Base-by-base conservation (phyloP, 2,329 filamentous ascomycete species). In the Diaporthe sp. region DNA sequence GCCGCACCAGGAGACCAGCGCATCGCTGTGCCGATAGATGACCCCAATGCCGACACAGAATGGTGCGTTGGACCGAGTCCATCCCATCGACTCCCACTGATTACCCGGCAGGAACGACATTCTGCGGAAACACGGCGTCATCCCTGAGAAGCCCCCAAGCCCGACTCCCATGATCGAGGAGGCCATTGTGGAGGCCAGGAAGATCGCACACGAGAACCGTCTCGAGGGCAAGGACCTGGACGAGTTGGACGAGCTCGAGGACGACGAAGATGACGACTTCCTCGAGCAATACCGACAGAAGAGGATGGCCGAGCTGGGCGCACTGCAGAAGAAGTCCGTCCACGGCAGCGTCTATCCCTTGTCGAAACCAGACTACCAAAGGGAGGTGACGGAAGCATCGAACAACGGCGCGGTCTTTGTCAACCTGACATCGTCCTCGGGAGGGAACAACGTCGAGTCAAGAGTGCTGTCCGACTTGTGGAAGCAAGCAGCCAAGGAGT, bases 21-120 rank as follows among this genome's bases (percentile, higher is more conserved):
- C 63, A 92, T 93, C 79, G 89, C 89, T 81, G 97, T 99, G 76
- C 95, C 96, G 60, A 94, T 99, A 79, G 95, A 98, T 83, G 93
- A 98, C 83, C 96, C 96, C 44, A 98, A 98, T 82, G 97, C 95
- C 78, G 97, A 99, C 83, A 99, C 97, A 78, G 97, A 99, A 93
- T 99, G 97, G 97, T 96, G 87, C 76, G 77, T 49, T 42, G 22
- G 28, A 57, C 72, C 68, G 28, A 77, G 75, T 37, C 39, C 25
- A 6, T 44, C 44, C 55, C 58, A 7, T 31, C 51, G 4, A 67
- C 13, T 17, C 15, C 34, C 51, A 63, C 71, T 67, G 44, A 68
- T 42, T n/a, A 55, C 55, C 34, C 71, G 67, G 75, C 79, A 98
- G 96, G 96, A 99, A 99, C 84, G 97, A 99, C 80, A 99, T 99